Percentiles rank a stretch among this genome's conserved stretches.
Evolutionary conservation across 192 early-diverging fungal species (phyloP).

Genomic region (Coemansia sp.): DNA sequence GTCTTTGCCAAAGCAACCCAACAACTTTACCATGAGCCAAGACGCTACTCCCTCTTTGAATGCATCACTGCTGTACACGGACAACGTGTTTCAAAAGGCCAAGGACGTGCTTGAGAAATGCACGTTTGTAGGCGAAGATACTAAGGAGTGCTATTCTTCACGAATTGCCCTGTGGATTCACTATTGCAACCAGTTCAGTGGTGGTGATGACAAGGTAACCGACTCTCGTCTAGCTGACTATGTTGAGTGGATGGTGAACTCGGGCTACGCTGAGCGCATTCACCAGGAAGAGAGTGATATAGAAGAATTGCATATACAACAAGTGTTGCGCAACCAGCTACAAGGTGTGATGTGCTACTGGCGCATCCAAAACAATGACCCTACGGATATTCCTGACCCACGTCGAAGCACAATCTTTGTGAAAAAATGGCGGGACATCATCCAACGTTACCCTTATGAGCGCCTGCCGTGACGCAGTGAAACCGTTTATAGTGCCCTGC

Average conservation of each 20-base stretch:
- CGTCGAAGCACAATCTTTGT: slow-evolving; percentile 15
- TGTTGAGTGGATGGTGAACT: slow-evolving; percentile 54
- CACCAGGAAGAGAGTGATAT: neutral
- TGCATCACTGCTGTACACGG: neutral
- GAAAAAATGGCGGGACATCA: slow-evolving; percentile 41
- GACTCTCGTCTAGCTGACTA: slow-evolving; percentile 43
- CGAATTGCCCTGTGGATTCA: slow-evolving; percentile 55
- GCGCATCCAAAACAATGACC: slow-evolving; percentile 41
- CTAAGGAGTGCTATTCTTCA: slow-evolving; percentile 52
- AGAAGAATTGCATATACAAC: slow-evolving; percentile 27
- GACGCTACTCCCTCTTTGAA: neutral
- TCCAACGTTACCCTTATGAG: slow-evolving; percentile 38
- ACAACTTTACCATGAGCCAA: too few relatives aligned
- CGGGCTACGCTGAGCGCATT: slow-evolving; percentile 47
- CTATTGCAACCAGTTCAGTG: slow-evolving; percentile 24
- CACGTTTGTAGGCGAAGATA: slow-evolving; percentile 32
- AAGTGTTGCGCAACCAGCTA: slow-evolving; percentile 52
- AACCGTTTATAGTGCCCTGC: slow-evolving; percentile 31
- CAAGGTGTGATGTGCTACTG: slow-evolving; percentile 54
- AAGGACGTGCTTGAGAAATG: slow-evolving; percentile 45
- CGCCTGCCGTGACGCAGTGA: slow-evolving; percentile 39
- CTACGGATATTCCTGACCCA: too few relatives aligned
- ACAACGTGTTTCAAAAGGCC: slow-evolving; percentile 36
- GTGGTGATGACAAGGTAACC: slow-evolving; percentile 23
- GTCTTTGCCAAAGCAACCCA: too few relatives aligned